Percentiles rank a stretch among this genome's conserved stretches.
Conservation (phyloP, 2,329 filamentous ascomycete genomes). For the Chaetomiaceae sp. region DNA sequence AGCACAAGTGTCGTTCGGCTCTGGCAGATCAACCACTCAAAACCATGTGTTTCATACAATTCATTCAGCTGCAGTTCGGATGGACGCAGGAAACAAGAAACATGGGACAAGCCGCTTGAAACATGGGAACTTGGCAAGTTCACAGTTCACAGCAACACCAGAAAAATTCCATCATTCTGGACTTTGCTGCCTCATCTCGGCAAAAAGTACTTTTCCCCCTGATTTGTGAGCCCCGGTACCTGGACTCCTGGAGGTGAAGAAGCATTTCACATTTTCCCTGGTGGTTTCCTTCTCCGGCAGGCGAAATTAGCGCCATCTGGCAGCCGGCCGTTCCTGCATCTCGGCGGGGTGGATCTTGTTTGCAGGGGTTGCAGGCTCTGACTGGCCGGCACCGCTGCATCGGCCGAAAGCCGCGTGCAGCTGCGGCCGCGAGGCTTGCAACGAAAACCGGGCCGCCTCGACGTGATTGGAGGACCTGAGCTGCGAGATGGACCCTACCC, state of each 20-base stretch:
- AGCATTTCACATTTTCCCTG: background rate
- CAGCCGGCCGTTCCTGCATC: conserved; percentile 23
- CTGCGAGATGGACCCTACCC: background rate
- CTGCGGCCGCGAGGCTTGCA: conserved; percentile 12
- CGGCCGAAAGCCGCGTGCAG: conserved; percentile 12
- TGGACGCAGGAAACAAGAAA: background rate
- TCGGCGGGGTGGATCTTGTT: conserved; percentile 7
- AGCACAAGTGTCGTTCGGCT: background rate
- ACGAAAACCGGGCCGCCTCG: conserved; percentile 6
- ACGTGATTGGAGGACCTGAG: conserved; percentile 10
- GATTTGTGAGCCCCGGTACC: conserved; percentile 11
- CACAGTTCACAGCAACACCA: too few species aligned
- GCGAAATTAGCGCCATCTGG: conserved; percentile 27
- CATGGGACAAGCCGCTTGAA: background rate
- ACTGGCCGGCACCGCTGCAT: conserved; percentile 13
- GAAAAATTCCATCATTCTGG: background rate
- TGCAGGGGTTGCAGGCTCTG: conserved; percentile 6
- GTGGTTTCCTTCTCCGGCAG: conserved; percentile 7
- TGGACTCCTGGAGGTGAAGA: background rate
- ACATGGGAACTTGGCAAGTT: too few species aligned
- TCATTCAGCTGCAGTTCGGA: background rate
- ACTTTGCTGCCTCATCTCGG: conserved; percentile 12
- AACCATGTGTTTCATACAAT: background rate
- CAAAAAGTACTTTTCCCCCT: conserved; percentile 17
- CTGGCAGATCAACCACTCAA: background rate